Evolutionary conservation across 805 yeast genomes (phyloP), one percentile per base, ranked within the genome.

Genomic region (Candida vaughaniae): DNA sequence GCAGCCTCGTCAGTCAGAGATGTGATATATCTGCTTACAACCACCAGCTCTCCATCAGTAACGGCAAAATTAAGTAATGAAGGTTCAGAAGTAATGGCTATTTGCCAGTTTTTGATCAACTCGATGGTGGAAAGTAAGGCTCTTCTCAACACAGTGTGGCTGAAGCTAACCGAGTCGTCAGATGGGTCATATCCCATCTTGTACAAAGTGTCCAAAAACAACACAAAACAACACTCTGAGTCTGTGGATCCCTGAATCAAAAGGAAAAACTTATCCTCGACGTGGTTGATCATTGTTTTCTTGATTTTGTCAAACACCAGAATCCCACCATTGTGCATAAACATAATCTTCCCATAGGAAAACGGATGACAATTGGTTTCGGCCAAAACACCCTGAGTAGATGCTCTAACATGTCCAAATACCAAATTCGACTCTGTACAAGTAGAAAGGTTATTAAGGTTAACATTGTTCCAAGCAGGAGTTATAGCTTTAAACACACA

Each of bases 311-410:
- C 58, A 58, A 91, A 93, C 41, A 78, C 78, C 8, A 90, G 71
- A 16, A 93, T 78, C 0, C 87, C 93, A 20, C 99, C 99, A 62
- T 93, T 93, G 62, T 93, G 99, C 99, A 93, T 93, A 58, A 93
- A 93, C 84, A 91, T 85, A 32, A 91, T 66, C 34, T 80, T 80
- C 44, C 90, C 91, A 56, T 78, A 89, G 3, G 85, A 80, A 62
- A 93, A 93, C 0, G 99, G 99, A 58, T 93, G 99, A 62, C 99
- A 93, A 60, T 93, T 93, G 0, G 97, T 91, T 56, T 93, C 99
- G 8, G 95, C 76, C 18, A 93, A 64, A 1, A 86, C 95, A 31
- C 99, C 99, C 45, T 95, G 87, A 0, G 99, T 93, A 0, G 95
- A 85, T 0, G 99, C 98, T 43, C 99, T 63, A 1, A 93, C 97